These are phyloP conservation scores for Xerocomellus dryophilus DNA, from an alignment of 768 basidiomycete genomes.

Conservation along the genomic window DNA sequence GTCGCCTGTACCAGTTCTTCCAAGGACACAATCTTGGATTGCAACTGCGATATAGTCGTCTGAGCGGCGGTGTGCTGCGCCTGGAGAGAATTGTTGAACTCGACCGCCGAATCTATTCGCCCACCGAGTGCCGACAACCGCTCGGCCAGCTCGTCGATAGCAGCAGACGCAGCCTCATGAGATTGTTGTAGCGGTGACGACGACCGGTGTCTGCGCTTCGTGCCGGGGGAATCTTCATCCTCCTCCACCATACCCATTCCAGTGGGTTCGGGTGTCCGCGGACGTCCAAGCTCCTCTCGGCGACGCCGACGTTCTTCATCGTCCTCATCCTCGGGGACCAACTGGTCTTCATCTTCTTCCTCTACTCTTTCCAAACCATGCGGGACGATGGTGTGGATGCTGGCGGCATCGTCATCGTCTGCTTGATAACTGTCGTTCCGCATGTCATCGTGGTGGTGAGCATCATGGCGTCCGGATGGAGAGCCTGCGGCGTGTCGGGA, in stretches of 20 bases:
- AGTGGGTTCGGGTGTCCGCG: constrained; percentile 79
- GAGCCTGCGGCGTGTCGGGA: constrained; percentile 23
- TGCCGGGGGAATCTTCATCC: constrained; percentile 37
- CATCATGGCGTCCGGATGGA: constrained; percentile 23
- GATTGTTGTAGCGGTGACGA: constrained; percentile 16
- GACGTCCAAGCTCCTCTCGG: constrained; percentile 61
- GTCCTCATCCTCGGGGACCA: constrained; percentile 37
- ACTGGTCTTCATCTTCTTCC: constrained; percentile 69
- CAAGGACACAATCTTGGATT: constrained; percentile 64
- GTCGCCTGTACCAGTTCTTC: constrained; percentile 62
- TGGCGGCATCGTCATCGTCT: constrained; percentile 72
- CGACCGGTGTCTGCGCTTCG: constrained; percentile 19
- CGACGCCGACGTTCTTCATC: constrained; percentile 46
- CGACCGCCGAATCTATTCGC: constrained; percentile 75
- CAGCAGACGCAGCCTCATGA: constrained; percentile 30
- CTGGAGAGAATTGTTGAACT: constrained; percentile 70
- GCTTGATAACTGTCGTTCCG: constrained; percentile 27
- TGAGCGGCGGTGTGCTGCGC: constrained; percentile 77
- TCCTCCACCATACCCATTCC: constrained; percentile 50
- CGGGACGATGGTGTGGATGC: constrained; percentile 67
- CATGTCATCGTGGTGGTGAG: constrained; percentile 19
- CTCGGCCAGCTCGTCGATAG: constrained; percentile 55
- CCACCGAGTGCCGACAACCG: constrained; percentile 60
- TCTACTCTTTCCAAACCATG: constrained; percentile 70
- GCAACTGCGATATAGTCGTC: constrained; percentile 63